Conservation (phyloP, 2,329 filamentous ascomycete genomes). For the Falciphora oryzae region DNA sequence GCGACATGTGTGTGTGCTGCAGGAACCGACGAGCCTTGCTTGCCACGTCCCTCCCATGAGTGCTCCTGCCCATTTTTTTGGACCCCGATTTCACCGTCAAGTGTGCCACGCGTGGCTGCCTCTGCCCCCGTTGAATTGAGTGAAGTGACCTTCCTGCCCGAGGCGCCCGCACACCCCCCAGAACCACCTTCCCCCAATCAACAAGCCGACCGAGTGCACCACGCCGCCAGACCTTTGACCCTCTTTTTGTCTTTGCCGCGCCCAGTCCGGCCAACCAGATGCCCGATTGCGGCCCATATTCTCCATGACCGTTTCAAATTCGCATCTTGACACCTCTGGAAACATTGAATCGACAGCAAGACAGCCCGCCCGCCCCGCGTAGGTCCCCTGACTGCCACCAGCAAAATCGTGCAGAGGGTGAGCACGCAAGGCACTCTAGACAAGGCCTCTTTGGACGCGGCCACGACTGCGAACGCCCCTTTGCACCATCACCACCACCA, state of each 20-base stretch:
- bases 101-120: neutral
- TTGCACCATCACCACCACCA: neutral
- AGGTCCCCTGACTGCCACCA: neutral
- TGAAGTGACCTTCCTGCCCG: neutral
- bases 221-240: neutral
- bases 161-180: neutral
- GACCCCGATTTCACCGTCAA: neutral
- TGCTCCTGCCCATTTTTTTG: neutral
- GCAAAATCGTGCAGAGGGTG: neutral
- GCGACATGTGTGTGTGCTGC: neutral
- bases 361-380: neutral
- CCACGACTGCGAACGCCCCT: neutral
- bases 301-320: conserved; percentile 11
- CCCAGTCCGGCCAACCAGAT: conserved; percentile 9
- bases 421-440: too few species aligned
- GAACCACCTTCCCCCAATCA: neutral
- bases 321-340: conserved; percentile 11
- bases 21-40: neutral
- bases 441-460: neutral
- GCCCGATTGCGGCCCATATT: conserved; percentile 5
- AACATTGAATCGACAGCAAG: conserved; percentile 6
- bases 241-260: conserved; percentile 8
- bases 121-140: neutral
- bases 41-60: neutral
- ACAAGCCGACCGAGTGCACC: neutral